Evolutionary conservation across 2,329 filamentous ascomycete species (phyloP), one percentile per base, ranked within the genome.

Genomic region (Davidsoniella australis): DNA sequence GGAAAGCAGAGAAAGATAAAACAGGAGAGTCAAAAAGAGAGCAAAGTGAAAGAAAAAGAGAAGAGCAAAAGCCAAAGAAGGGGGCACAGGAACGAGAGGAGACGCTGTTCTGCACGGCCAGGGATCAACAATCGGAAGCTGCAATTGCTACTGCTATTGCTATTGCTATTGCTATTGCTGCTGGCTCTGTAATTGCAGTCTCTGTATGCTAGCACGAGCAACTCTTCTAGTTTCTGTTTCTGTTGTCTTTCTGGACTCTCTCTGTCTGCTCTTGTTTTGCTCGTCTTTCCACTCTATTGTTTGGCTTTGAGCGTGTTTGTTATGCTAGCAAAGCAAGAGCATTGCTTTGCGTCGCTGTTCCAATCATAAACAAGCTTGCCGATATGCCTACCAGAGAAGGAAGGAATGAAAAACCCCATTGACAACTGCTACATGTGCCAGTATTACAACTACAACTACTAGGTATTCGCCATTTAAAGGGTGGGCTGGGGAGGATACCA

Each of bases 381-480:
- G 10, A 5, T 18, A 9, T 41, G 8, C n/a, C 16, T 45, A 17
- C 26, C n/a, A 45, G 16, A n/a, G 29, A 37, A 45, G 36, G 44
- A 41, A 50, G 49, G 43, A 49, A 29, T 37, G 29, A 26, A 33
- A 45, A 20, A 40, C 41, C 38, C 40, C 36, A 49, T 18, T 37
- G 29, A 10, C 16, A 12, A 23, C 20, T 23, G 20, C 18, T 40
- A 7, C 6, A 16, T 23, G 20, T 23, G 20, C 20, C 4, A 23
- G 20, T 23, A 23, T 4, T 5, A 23, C 20, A 23, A 23, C 20
- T 5, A 23, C 20, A 23, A 23, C 20, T 23, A 23, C 20, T 23
- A 23, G 20, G 20, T 5, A 23, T 5, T 23, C 2, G 16, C 26
- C 39, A 41, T 50, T 50, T 40, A 41, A 50, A 50, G 36, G 48